Evolutionary conservation across 441 rosid genomes (phyloP), one percentile per base, ranked within the genome.

Genomic region (Viola pubescens): DNA sequence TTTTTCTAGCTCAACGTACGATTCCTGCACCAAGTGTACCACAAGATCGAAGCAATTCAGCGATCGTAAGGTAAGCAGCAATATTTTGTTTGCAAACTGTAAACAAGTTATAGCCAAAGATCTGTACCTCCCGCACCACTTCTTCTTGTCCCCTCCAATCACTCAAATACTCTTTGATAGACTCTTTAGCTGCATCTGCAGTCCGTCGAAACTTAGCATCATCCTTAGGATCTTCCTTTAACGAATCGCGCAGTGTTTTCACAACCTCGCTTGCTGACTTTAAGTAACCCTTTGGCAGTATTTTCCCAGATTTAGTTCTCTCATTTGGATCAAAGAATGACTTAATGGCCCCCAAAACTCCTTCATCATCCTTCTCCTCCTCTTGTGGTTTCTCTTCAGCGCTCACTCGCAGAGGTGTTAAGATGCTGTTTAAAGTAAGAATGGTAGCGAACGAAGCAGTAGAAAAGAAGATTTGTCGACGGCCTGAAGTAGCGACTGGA

Each of bases 111-210:
- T 12, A 12, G 4, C 3, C 9, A 38, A 61, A n/a, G 49, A 61
- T 6, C 19, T 19, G 9, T 63, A 85, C 96, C 80, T 88, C 86
- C 37, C 48, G 60, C 10, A 72, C 75, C 41, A 91, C 82, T 9
- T 54, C 60, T 50, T 73, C 64, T 52, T 81, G 87, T 37, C 95
- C 98, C 73, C 75, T 78, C 95, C 98, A 91, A 59, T 67, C 82
- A 48, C 83, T 72, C 73, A 91, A 65, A 60, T 85, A 89, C 8
- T 89, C 88, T 63, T 89, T 80, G 59, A 87, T 91, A 0, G 95
- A 89, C 66, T 82, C 95, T 73, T 89, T 87, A 1, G 95, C 95
- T 0, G 97, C 81, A 77, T 89, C 98, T 11, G 94, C 97, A 37
- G 74, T 87, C 65, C 91, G 69, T 54, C 95, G 80, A 50, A 91